Conservation (phyloP, 345 rosid genomes). For the Melaleuca alternifolia region DNA sequence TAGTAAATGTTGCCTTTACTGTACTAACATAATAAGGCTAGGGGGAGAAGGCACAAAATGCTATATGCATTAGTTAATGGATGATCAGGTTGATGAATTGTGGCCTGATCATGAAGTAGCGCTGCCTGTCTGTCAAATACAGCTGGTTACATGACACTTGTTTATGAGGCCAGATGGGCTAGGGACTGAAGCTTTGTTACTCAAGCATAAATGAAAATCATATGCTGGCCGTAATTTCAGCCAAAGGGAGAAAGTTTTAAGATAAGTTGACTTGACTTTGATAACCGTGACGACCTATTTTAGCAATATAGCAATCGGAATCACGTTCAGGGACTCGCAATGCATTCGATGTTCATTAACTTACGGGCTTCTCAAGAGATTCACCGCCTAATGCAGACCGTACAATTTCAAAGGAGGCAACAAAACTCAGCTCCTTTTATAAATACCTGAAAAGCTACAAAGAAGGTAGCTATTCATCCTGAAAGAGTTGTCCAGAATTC, state of each 20-base stretch:
- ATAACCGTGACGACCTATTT: accelerated
- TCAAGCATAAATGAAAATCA: neutral
- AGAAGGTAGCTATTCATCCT: neutral
- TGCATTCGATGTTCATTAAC: no score
- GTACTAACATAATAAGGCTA: neutral
- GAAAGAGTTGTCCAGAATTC: neutral
- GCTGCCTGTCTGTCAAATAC: neutral
- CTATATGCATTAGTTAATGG: neutral
- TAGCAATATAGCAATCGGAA: neutral
- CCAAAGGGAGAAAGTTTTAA: neutral
- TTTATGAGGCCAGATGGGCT: neutral
- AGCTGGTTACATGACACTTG: neutral
- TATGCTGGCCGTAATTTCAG: neutral
- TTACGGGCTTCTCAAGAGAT: no score
- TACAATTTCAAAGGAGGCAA: no score
- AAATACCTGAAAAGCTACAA: neutral
- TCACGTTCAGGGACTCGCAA: no score
- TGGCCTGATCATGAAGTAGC: no score
- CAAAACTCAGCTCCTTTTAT: no score
- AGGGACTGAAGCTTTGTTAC: neutral
- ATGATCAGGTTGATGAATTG: no score
- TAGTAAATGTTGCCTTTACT: no score
- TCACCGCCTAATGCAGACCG: no score
- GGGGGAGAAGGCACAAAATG: neutral
- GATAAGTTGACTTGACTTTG: neutral